phyloP scores from a whole-genome alignment of 2,329 filamentous ascomycete genomes.

The Phyllosticta citriasiana region DNA sequence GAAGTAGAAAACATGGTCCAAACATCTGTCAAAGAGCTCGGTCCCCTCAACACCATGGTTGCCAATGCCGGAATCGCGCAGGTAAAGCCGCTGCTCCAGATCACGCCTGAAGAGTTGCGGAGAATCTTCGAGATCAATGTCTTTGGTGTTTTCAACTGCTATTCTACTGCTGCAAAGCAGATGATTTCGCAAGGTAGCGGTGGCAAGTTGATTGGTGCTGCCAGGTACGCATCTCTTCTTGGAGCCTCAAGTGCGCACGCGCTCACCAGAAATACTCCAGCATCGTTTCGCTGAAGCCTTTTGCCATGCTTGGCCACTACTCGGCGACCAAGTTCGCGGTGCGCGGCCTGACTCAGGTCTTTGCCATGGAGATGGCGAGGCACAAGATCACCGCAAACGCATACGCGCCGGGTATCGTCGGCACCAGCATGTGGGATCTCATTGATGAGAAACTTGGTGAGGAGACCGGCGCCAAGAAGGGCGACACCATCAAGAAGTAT shows the following conservation, averaged over 20 bases:
- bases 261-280: slow-evolving; percentile 11
- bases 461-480: slow-evolving; percentile 40
- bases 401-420: slow-evolving; percentile 59
- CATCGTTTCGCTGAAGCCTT: slow-evolving; percentile 52
- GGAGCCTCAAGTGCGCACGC: not conserved
- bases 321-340: slow-evolving; percentile 57
- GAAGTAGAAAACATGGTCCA: slow-evolving; percentile 46
- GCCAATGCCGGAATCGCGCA: slow-evolving; percentile 55
- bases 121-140: slow-evolving; percentile 57
- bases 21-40: slow-evolving; percentile 43
- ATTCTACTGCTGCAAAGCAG: slow-evolving; percentile 52
- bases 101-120: slow-evolving; percentile 47
- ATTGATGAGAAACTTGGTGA: slow-evolving; percentile 53
- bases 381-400: slow-evolving; percentile 58
- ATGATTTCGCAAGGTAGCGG: slow-evolving; percentile 49
- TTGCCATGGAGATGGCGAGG: slow-evolving; percentile 54
- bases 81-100: slow-evolving; percentile 45
- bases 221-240: slow-evolving; percentile 24
- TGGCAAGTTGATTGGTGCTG: slow-evolving; percentile 43
- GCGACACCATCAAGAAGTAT: slow-evolving; percentile 47
- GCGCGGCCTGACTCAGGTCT: slow-evolving; percentile 54
- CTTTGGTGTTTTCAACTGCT: slow-evolving; percentile 55
- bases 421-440: slow-evolving; percentile 58
- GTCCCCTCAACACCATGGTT: slow-evolving; percentile 44
- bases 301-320: slow-evolving; percentile 52